These are phyloP conservation scores for Dendrobium huoshanense DNA, from an alignment of 106 monocot species.

Conservation along the genomic window DNA sequence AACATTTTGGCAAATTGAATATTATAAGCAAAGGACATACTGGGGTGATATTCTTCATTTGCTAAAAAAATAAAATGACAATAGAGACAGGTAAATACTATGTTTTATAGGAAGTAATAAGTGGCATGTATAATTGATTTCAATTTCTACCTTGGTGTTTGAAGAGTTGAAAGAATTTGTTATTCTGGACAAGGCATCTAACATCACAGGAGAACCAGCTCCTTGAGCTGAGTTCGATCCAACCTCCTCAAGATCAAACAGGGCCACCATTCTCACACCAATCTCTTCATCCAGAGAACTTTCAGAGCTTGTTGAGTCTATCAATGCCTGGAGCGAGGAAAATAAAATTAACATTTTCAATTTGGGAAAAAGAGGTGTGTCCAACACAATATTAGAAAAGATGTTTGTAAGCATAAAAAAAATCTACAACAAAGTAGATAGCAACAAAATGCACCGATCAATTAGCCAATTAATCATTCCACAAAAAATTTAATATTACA, in stretches of 20 bases:
- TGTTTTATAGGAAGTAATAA: background rate
- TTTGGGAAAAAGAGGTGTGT: no score
- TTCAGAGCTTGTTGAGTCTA: conserved; percentile 64
- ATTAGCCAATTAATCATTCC: no score
- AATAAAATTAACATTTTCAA: background rate
- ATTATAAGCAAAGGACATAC: background rate
- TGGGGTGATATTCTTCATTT: no score
- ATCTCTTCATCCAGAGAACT: conserved; percentile 70
- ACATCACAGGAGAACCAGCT: conserved; percentile 93
- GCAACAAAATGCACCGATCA: no score
- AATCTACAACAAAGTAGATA: no score
- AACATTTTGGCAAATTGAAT: background rate
- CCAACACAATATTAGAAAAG: no score
- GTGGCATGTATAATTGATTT: background rate
- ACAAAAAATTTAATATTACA: no score
- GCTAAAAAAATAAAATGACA: no score
- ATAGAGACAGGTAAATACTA: background rate
- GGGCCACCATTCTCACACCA: conserved; percentile 87
- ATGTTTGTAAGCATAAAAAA: no score
- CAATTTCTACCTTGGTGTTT: conserved; percentile 51
- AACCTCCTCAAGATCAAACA: conserved; percentile 98
- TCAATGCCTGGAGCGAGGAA: conserved; percentile 50
- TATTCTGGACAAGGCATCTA: conserved; percentile 90
- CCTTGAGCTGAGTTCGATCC: conserved; percentile 98
- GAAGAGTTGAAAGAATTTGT: conserved; percentile 66